Base-by-base conservation (phyloP, 2,329 filamentous ascomycete species). In the Rhinocladiella mackenziei region DNA sequence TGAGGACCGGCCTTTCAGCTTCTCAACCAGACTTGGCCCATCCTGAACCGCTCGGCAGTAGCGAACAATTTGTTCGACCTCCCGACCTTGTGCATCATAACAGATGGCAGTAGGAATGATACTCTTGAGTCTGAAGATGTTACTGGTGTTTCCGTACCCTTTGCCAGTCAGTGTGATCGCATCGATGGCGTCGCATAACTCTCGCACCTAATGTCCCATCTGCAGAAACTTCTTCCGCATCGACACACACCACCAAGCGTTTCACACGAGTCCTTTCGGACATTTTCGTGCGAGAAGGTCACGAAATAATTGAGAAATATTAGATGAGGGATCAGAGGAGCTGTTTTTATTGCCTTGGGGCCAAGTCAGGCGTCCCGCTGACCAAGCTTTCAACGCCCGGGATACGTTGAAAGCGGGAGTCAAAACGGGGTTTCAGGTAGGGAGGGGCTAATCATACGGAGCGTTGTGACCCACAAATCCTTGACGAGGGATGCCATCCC, bases 221-320 rank as follows among this genome's bases (percentile, higher is more conserved):
- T 7, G 18, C 11, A 7, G 15, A 29, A 34, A 40, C 28, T 13
- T 46, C 42, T 28, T 44, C 40, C 5, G 39, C 37, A 19, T 55
- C 52, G 9, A 55, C 37, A 34, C 52, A 55, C 15, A 55, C 38
- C 35, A 55, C 46, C 25, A 50, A 18, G 18, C 52, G 43, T 35
- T 50, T 52, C n/a, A 44, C 26, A 22, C 6, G 76, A 60, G 20
- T 68, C 68, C 50, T 75, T 72, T 11, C 64, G 62, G 46, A 75
- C 67, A 52, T 58, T 63, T n/a, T n/a, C n/a, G n/a, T n/a, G n/a
- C n/a, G n/a, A n/a, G n/a, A n/a, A n/a, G n/a, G n/a, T n/a, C n/a
- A n/a, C n/a, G n/a, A n/a, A n/a, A n/a, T n/a, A n/a, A n/a, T n/a
- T n/a, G n/a, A n/a, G n/a, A n/a, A n/a, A n/a, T n/a, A n/a, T n/a